Conservation (phyloP, 1,284 basidiomycete species). For the Ganoderma meredithae region DNA sequence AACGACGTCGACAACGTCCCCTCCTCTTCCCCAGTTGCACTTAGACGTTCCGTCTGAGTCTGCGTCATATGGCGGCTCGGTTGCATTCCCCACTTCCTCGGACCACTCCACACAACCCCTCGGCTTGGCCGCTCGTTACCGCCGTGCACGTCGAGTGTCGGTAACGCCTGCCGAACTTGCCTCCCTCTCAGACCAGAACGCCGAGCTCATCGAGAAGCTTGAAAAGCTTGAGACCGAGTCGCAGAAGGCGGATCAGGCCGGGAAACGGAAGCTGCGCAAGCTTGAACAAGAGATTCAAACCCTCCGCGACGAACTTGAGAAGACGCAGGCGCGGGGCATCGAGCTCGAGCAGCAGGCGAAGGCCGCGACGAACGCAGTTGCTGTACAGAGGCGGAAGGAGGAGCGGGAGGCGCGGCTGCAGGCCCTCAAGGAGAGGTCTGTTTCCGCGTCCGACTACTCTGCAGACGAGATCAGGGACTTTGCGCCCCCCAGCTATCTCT, state of each 20-base stretch:
- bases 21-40: constrained; percentile 32
- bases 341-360: constrained; percentile 73
- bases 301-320: constrained; percentile 76
- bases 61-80: constrained; percentile 41
- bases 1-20: constrained; percentile 35
- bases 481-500: constrained; percentile 56
- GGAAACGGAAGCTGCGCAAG: constrained; percentile 70
- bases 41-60: constrained; percentile 34
- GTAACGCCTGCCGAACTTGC: constrained; percentile 75
- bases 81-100: constrained; percentile 46
- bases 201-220: constrained; percentile 76
- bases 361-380: constrained; percentile 46
- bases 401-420: constrained; percentile 64
- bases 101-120: constrained; percentile 37
- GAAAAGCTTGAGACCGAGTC: constrained; percentile 79
- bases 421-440: constrained; percentile 50
- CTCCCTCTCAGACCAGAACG: constrained; percentile 80
- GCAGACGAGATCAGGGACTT: constrained; percentile 54
- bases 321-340: constrained; percentile 69
- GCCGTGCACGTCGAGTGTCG: constrained; percentile 62
- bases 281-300: constrained; percentile 80
- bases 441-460: constrained; percentile 35
- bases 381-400: constrained; percentile 50
- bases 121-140: constrained; percentile 40
- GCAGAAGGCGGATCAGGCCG: constrained; percentile 66